Base-by-base conservation (phyloP, 148 eudicot species). In the Silene uniflora region DNA sequence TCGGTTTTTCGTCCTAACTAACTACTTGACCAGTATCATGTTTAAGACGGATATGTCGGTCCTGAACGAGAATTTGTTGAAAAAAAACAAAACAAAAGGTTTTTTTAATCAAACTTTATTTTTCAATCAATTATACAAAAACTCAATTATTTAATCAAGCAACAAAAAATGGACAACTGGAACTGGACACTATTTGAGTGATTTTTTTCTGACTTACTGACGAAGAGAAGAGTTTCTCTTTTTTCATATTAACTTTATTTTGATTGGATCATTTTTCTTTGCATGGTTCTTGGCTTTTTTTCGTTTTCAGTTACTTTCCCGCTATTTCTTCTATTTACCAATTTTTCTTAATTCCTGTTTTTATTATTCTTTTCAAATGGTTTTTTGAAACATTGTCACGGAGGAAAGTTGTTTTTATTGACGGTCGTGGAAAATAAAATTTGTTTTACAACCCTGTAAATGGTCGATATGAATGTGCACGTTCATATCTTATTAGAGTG, bases 201-300 rank as follows among this genome's bases (percentile, higher is more conserved):
- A 66, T 73, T 35, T 81, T 76, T 71, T 72, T 76, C 80, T 76
- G 80, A 72, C 83, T 76, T 72, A 27, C 64, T 66, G 69, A 4
- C 58, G 35, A 77, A 81, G 77, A 10, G 75, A 81, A 68, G 66
- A 75, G 67, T 60, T 61, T 22, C 22, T 49, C 44, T 81, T 71
- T 78, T 80, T 56, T 25, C 42, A 11, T 63, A 24, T 11, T 49
- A 6, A 4, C 7, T 32, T 61, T 35, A 0, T 21, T 72, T 67
- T 47, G 10, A 67, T 72, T 75, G 78, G 75, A 21, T 18, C n/a
- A 17, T 55, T 16, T 80, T 35, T 42, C 16, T 52, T 55, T 49
- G 2, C 58, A 23, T 52, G 21, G 23, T 73, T 1, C 18, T 73
- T 46, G 56, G 39, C 3, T 54, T n/a, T 10, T 46, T 73, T 29